These are phyloP conservation scores for Candida boidinii DNA, from an alignment of 805 yeast genomes.

Conservation along the genomic window DNA sequence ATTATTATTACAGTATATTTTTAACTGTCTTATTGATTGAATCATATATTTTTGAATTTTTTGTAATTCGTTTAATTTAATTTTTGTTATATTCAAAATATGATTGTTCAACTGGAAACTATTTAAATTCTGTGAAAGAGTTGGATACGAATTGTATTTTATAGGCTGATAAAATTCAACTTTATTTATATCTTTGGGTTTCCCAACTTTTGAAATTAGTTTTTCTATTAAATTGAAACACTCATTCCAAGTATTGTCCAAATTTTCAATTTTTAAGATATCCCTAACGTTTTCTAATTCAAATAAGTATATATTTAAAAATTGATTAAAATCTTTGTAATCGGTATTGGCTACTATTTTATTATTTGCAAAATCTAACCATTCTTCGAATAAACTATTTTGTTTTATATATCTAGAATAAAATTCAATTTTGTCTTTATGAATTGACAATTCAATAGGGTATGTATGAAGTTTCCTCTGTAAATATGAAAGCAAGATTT, in stretches of 20 bases:
- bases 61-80: no score
- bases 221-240: constrained; percentile 1
- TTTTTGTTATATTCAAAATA: no score
- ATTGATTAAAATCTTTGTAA: constrained; percentile 4
- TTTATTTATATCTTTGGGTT: constrained; percentile 7
- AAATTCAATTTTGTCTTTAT: constrained; percentile 3
- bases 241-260: not conserved
- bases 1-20: no score
- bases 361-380: constrained; percentile 9
- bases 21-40: no score
- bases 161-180: no score
- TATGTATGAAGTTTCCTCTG: constrained; percentile 16
- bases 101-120: no score
- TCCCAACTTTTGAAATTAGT: constrained; percentile 4
- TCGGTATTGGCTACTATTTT: not conserved
- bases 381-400: constrained; percentile 6
- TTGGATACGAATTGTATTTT: no score
- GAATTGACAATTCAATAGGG: constrained; percentile 16
- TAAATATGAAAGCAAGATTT: constrained; percentile 11
- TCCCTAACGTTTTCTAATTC: constrained; percentile 2
- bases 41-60: no score
- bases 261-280: constrained; percentile 1
- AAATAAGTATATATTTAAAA: constrained; percentile 4
- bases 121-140: no score
- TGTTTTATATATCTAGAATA: constrained; percentile 1